A percentile compares a stretch with the other conserved stretches of the same genome.
Conservation (phyloP, 2,329 filamentous ascomycete species). For the Pyricularia grisea region DNA sequence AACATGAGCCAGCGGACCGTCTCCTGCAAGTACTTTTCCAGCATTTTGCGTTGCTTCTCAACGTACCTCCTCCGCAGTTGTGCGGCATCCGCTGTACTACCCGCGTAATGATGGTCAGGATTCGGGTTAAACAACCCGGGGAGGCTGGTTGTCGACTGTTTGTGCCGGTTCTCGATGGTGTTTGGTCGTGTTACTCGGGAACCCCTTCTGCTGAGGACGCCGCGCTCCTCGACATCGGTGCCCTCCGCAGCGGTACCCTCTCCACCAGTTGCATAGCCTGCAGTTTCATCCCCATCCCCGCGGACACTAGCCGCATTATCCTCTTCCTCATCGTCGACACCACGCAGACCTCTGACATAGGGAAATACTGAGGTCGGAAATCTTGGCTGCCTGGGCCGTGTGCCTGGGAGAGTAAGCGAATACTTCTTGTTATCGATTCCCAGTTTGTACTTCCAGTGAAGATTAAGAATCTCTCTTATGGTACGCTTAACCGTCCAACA, state of each 20-base stretch:
- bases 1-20: constrained; percentile 98
- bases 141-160: background rate
- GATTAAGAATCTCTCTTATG: constrained; percentile 79
- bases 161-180: background rate
- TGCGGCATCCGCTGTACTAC: background rate
- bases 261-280: constrained; percentile 24
- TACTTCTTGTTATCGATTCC: constrained; percentile 78
- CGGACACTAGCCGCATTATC: constrained; percentile 27
- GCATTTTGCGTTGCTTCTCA: constrained; percentile 71
- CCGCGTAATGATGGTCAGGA: background rate
- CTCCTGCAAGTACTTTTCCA: constrained; percentile 85
- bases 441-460: constrained; percentile 90
- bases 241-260: constrained; percentile 35
- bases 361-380: constrained; percentile 88
- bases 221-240: constrained; percentile 44
- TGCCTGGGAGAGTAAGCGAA: constrained; percentile 58
- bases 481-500: constrained; percentile 88
- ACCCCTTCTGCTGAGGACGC: background rate
- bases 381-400: constrained; percentile 70
- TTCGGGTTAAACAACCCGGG: background rate
- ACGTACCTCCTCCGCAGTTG: constrained; percentile 46
- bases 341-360: constrained; percentile 73
- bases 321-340: constrained; percentile 71
- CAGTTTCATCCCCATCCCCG: constrained; percentile 17
- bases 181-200: background rate